Evolutionary conservation across 371 early-diverging fungal genomes (phyloP).

Genomic region (Chytridiales sp.): DNA sequence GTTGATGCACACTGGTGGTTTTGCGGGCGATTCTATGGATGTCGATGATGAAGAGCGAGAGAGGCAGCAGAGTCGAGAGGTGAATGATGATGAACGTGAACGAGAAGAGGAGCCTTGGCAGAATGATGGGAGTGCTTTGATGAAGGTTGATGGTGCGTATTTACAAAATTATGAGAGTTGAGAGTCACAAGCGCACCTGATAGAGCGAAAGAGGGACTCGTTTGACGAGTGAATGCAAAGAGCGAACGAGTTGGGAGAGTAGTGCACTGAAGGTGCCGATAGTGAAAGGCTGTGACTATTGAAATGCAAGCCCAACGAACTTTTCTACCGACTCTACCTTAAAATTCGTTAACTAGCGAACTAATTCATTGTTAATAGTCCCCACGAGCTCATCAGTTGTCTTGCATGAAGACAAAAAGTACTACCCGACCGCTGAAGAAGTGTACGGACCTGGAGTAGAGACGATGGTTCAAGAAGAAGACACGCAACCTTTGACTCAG

Average conservation of each 20-base stretch:
- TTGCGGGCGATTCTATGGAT: constrained; percentile 30
- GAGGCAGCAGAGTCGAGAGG: constrained; percentile 16
- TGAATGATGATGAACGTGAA: constrained; percentile 19
- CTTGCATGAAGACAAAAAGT: constrained; percentile 96
- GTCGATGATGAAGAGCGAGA: constrained; percentile 19
- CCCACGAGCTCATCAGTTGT: constrained; percentile 78
- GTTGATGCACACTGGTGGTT: constrained; percentile 51
- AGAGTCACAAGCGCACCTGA: too few relatives aligned
- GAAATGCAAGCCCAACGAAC: neutral
- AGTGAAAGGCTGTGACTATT: neutral
- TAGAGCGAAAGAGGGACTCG: too few relatives aligned
- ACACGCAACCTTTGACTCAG: constrained; percentile 92
- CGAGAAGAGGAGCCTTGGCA: constrained; percentile 6
- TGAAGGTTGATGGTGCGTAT: constrained; percentile 37
- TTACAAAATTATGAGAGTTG: too few relatives aligned
- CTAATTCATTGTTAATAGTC: constrained; percentile 38
- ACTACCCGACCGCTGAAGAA: constrained; percentile 95
- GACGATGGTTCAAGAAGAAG: constrained; percentile 94
- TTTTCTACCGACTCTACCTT: neutral
- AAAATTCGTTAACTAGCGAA: neutral
- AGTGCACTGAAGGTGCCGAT: neutral
- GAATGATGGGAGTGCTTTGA: constrained; percentile 20
- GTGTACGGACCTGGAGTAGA: constrained; percentile 97
- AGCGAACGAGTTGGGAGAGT: neutral
- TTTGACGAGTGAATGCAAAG: too few relatives aligned